These are phyloP conservation scores for Aureobasidium sp. DNA, from an alignment of 2,329 filamentous ascomycete species.

Conservation along the genomic window DNA sequence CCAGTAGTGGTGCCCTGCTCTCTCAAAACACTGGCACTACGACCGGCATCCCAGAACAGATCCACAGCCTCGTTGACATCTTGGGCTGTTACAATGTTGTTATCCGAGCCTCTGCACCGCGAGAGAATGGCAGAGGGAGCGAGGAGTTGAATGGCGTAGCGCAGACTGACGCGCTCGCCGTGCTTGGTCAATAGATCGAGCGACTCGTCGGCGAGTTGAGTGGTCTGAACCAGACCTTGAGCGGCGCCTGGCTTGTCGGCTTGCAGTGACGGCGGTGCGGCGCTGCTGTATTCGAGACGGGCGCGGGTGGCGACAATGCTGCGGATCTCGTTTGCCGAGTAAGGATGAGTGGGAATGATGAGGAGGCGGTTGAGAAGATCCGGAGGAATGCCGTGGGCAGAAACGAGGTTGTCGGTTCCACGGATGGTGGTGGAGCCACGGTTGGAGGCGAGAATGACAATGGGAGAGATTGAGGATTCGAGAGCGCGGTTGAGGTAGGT, in stretches of 20 bases:
- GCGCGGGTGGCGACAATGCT: constrained; percentile 80
- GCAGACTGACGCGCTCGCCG: constrained; percentile 78
- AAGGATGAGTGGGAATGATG: constrained; percentile 90
- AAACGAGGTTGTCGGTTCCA: constrained; percentile 53
- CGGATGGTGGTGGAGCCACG: constrained; percentile 88
- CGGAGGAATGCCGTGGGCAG: constrained; percentile 86
- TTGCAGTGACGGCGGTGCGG: constrained; percentile 25
- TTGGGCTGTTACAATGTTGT: constrained; percentile 36
- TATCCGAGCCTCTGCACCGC: constrained; percentile 48
- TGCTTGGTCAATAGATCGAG: constrained; percentile 80
- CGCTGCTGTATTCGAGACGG: constrained; percentile 28
- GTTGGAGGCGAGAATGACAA: constrained; percentile 96
- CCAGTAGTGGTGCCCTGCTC: constrained; percentile 20
- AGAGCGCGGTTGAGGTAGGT: constrained; percentile 98
- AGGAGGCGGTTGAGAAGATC: constrained; percentile 90
- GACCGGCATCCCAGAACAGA: constrained; percentile 40
- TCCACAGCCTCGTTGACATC: constrained; percentile 46
- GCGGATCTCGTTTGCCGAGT: constrained; percentile 81
- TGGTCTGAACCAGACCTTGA: constrained; percentile 42
- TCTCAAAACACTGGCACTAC: constrained; percentile 34
- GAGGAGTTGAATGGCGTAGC: constrained; percentile 88
- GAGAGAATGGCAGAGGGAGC: constrained; percentile 86
- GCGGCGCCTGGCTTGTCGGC: constrained; percentile 16
- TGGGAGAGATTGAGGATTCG: constrained; percentile 87
- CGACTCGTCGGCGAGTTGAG: constrained; percentile 70